phyloP scores from a whole-genome alignment of 2,329 filamentous ascomycete genomes.

The Colletotrichum truncatum region DNA sequence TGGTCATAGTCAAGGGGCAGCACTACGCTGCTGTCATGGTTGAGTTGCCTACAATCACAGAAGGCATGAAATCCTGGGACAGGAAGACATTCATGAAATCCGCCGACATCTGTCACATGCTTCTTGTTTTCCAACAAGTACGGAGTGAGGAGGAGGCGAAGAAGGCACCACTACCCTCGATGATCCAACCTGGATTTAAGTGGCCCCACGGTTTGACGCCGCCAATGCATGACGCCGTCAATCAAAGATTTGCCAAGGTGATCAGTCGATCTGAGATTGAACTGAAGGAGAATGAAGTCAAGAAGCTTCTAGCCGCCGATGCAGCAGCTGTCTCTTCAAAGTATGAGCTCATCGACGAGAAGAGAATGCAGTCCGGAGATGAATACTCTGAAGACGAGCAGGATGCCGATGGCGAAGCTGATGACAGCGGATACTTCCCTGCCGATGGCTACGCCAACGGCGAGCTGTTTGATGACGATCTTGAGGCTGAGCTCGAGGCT shows the following conservation, averaged over 20 bases:
- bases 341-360: slow-evolving; percentile 72
- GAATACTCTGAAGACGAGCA: slow-evolving; percentile 70
- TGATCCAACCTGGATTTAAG: slow-evolving; percentile 74
- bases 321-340: slow-evolving; percentile 65
- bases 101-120: slow-evolving; percentile 89
- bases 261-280: slow-evolving; percentile 86
- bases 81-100: slow-evolving; percentile 88
- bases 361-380: slow-evolving; percentile 44
- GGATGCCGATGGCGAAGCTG: slow-evolving; percentile 54
- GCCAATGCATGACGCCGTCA: slow-evolving; percentile 86
- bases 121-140: slow-evolving; percentile 78
- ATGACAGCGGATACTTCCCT: slow-evolving; percentile 53
- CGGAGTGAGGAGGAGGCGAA: slow-evolving; percentile 72
- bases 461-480: slow-evolving; percentile 52
- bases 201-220: slow-evolving; percentile 90
- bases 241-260: slow-evolving; percentile 84
- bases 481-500: slow-evolving; percentile 66
- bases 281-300: slow-evolving; percentile 82
- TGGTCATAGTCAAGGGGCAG: slow-evolving; percentile 74
- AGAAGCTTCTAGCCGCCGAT: slow-evolving; percentile 77
- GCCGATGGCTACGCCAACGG: slow-evolving; percentile 38
- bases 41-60: slow-evolving; percentile 86
- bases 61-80: slow-evolving; percentile 95
- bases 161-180: slow-evolving; percentile 73
- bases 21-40: slow-evolving; percentile 82